Percentiles rank a stretch among this genome's conserved stretches.
phyloP scores from a whole-genome alignment of 371 early-diverging fungal species.

The Haplosporangium sp. region DNA sequence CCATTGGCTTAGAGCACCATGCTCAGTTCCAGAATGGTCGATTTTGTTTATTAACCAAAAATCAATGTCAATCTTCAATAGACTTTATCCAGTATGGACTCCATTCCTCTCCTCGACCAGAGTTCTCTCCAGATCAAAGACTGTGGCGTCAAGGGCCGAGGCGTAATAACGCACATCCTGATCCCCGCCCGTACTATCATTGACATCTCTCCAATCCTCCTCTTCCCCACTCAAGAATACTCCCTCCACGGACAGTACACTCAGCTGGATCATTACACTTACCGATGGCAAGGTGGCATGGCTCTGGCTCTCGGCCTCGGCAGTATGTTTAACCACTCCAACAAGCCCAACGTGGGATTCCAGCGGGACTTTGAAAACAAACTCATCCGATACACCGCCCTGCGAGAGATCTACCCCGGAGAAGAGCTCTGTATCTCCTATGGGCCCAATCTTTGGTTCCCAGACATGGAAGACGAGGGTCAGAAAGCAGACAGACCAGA shows the following conservation, averaged over 20 bases:
- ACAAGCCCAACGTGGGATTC: constrained; percentile 72
- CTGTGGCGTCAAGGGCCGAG: constrained; percentile 62
- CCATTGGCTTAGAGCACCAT: no score
- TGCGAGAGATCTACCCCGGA: constrained; percentile 62
- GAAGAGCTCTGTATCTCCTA: constrained; percentile 80
- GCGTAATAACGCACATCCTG: constrained; percentile 62
- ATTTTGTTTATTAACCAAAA: no score
- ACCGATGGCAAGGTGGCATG: constrained; percentile 73
- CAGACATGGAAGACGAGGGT: constrained; percentile 51
- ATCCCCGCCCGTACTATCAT: constrained; percentile 63
- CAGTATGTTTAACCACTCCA: constrained; percentile 76
- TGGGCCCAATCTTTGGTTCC: constrained; percentile 77
- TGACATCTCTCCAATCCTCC: constrained; percentile 71
- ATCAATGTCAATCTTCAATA: no score
- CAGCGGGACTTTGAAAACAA: constrained; percentile 65
- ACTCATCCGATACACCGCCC: constrained; percentile 68
- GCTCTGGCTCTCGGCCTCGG: constrained; percentile 78
- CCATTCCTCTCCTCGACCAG: constrained; percentile 51
- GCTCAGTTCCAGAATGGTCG: no score
- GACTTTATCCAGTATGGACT: constrained; percentile 20
- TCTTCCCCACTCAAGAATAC: constrained; percentile 69
- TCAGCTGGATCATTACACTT: constrained; percentile 74
- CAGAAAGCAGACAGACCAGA: background rate
- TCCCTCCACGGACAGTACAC: constrained; percentile 69
- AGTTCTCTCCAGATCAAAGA: constrained; percentile 61